Evolutionary conservation across 306 rosid species (phyloP), one percentile per base, ranked within the genome.

Genomic region (Citrullus colocynthis): DNA sequence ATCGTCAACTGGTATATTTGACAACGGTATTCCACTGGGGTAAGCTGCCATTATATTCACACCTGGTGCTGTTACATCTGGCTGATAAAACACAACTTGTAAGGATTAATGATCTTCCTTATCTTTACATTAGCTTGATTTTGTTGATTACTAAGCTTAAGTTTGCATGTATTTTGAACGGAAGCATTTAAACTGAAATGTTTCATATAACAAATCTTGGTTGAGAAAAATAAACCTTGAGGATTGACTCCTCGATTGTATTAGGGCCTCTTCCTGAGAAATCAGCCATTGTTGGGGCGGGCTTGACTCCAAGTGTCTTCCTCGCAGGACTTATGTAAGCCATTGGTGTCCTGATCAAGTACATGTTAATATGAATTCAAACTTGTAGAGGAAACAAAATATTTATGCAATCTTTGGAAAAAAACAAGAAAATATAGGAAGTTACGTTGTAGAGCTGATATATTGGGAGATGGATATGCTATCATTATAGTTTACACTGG

Each of bases 221-320:
- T 6, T 6, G 59, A 54, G 59, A 54, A 17, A 54, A 54, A 54
- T 0, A 52, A 51, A 88, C 97, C 93, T 92, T 90, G 37, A 90
- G 88, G 69, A 92, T 69, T 45, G 80, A 15, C 48, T 78, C 74
- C 58, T 81, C 92, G 28, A 87, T 2, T 11, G 0, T 1, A 78
- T 73, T 87, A 21, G 97, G 97, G 0, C 93, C 97, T 54, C 93
- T 84, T 24, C 88, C 81, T 44, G 97, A 92, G 86, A 88, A 90
- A 14, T 83, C 0, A 76, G 90, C 90, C 74, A 92, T 8, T 10
- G 28, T 0, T 37, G 97, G 97, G 42, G 92, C 70, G 36, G 89
- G 86, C 44, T 80, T 80, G 41, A 3, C 5, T 28, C 81, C 87
- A 15, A 87, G 5, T 54, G 41, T 32, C 20, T 93, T 87, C 75